A percentile compares a stretch with the other conserved stretches of the same genome.
Evolutionary conservation across 202 grass and related monocot species (phyloP).

Genomic region (Bolboschoenoplectus hybrid): DNA sequence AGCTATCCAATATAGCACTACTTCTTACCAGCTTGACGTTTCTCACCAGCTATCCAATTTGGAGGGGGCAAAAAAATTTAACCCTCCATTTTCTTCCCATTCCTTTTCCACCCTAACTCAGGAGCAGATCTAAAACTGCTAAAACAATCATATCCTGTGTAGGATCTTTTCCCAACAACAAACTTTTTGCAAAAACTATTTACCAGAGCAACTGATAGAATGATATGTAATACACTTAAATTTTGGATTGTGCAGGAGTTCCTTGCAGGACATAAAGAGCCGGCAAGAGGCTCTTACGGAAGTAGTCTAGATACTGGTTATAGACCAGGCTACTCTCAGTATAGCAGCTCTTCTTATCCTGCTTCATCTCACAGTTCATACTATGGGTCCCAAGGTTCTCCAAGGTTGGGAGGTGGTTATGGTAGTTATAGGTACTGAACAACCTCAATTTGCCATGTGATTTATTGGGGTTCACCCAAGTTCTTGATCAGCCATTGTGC

Average conservation of each 20-base stretch:
- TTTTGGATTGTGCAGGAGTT: constrained; percentile 61
- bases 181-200: neutral
- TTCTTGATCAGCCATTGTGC: neutral
- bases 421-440: constrained; percentile 45
- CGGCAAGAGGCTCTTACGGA: constrained; percentile 60
- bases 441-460: neutral
- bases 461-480: neutral
- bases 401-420: constrained; percentile 24
- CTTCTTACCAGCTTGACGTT: neutral
- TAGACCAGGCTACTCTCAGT: constrained; percentile 79
- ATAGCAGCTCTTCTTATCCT: constrained; percentile 57
- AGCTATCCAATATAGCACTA: neutral
- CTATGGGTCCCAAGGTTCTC: constrained; percentile 55
- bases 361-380: constrained; percentile 62
- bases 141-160: neutral
- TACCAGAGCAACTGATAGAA: neutral
- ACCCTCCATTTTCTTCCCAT: neutral
- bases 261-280: constrained; percentile 75
- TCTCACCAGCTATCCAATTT: neutral
- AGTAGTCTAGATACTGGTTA: constrained; percentile 62
- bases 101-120: neutral
- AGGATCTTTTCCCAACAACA: neutral
- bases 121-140: neutral
- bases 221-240: neutral
- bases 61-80: neutral